A percentile compares a stretch with the other conserved stretches of the same genome.
These are phyloP conservation scores for Raphanus sativus DNA, from an alignment of 345 rosid genomes.

Conservation along the genomic window DNA sequence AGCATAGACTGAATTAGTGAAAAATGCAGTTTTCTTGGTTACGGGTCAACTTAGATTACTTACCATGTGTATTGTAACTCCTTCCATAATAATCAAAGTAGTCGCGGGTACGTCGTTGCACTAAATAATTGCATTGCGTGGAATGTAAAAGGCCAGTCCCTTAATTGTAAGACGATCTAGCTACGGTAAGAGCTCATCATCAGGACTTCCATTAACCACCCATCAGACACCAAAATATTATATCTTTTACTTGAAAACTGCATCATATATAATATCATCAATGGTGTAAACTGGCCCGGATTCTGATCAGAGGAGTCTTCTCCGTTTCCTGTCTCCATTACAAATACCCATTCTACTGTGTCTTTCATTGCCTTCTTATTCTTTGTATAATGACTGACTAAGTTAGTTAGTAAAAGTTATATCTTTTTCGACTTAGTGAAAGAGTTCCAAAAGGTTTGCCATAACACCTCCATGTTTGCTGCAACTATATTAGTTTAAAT, in stretches of 20 bases:
- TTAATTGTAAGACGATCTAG: not conserved
- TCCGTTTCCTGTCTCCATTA: not conserved
- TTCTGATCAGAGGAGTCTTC: not conserved
- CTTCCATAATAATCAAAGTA: not conserved
- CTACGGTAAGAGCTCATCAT: not conserved
- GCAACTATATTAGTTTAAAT: not conserved
- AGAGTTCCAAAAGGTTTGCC: not conserved
- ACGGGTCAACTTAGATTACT: not conserved
- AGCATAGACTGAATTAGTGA: not conserved
- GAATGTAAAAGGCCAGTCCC: not conserved
- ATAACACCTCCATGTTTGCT: not conserved
- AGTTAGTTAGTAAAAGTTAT: not conserved
- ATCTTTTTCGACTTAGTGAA: not conserved
- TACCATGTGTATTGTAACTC: not conserved
- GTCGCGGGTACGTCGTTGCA: not conserved
- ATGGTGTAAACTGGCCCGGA: not conserved
- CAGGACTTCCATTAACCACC: too few species aligned
- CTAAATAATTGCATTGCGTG: not conserved
- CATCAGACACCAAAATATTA: too few species aligned
- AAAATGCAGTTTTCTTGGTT: not conserved
- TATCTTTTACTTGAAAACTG: not conserved
- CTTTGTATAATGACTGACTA: not conserved
- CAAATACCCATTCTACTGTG: too few species aligned
- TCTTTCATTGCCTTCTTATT: not conserved
- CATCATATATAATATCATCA: not conserved